These are phyloP conservation scores for Apiospora malaysiana DNA, from an alignment of 2,329 filamentous ascomycete species.

Conservation along the genomic window DNA sequence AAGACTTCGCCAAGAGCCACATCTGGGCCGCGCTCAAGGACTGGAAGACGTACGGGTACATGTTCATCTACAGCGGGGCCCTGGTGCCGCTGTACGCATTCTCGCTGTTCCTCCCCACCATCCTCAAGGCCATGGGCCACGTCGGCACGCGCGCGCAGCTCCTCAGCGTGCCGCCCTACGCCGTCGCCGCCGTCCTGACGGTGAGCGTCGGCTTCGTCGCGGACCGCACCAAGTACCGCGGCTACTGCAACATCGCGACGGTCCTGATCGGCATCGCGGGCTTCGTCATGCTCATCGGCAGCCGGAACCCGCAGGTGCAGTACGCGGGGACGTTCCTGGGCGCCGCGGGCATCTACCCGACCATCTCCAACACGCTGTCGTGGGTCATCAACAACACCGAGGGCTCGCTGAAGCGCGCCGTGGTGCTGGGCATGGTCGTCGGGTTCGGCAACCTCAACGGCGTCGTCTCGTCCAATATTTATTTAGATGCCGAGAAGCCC, in stretches of 20 bases:
- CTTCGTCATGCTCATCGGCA: constrained; percentile 79
- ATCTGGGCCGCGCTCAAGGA: constrained; percentile 76
- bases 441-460: constrained; percentile 94
- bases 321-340: constrained; percentile 87
- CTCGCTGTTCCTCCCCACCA: constrained; percentile 79
- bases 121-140: constrained; percentile 63
- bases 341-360: constrained; percentile 87
- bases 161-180: constrained; percentile 78
- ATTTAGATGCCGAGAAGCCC: constrained; percentile 62
- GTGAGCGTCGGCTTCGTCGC: constrained; percentile 73
- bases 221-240: constrained; percentile 74
- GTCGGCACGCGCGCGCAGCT: constrained; percentile 68
- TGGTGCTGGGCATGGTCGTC: constrained; percentile 86
- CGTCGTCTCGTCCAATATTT: constrained; percentile 83
- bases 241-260: constrained; percentile 77
- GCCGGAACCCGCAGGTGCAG: constrained; percentile 67
- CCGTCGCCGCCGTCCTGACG: constrained; percentile 69
- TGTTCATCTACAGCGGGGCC: constrained; percentile 78
- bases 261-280: constrained; percentile 77
- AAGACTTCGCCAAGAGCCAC: constrained; percentile 75
- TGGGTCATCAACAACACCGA: constrained; percentile 91
- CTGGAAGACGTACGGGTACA: constrained; percentile 81
- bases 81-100: constrained; percentile 77
- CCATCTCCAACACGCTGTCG: constrained; percentile 83
- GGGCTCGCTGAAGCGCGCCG: constrained; percentile 88